These are phyloP conservation scores for Pleurotus tuber-regium DNA, from an alignment of 768 basidiomycete species.

Conservation along the genomic window DNA sequence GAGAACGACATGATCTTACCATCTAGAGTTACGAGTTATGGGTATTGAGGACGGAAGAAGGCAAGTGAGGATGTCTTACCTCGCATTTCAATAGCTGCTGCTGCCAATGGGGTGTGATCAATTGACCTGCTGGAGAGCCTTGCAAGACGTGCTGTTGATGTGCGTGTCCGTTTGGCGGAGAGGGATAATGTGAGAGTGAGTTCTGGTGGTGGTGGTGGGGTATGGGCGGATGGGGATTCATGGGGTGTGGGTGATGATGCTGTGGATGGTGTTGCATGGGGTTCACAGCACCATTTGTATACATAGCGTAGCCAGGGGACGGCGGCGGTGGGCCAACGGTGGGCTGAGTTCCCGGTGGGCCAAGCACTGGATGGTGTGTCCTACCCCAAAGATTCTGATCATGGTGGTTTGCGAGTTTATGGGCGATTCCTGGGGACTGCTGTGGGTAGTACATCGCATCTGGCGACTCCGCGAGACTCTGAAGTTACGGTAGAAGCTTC, in stretches of 20 bases:
- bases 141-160: slow-evolving; percentile 57
- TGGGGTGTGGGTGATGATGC: slow-evolving; percentile 47
- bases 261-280: slow-evolving; percentile 62
- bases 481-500: background rate
- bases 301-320: slow-evolving; percentile 74
- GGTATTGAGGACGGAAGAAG: too few species aligned
- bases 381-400: slow-evolving; percentile 75
- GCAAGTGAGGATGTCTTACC: slow-evolving; percentile 47
- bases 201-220: slow-evolving; percentile 78
- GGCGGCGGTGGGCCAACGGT: slow-evolving; percentile 62
- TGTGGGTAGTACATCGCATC: slow-evolving; percentile 83
- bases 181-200: slow-evolving; percentile 74
- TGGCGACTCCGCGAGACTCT: slow-evolving; percentile 14
- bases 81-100: slow-evolving; percentile 91
- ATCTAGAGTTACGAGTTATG: slow-evolving; percentile 45
- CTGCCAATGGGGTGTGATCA: slow-evolving; percentile 86
- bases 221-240: slow-evolving; percentile 46
- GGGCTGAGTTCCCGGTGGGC: slow-evolving; percentile 49
- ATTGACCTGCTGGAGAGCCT: slow-evolving; percentile 61
- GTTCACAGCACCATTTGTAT: slow-evolving; percentile 65
- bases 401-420: slow-evolving; percentile 73
- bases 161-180: slow-evolving; percentile 70
- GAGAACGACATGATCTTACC: slow-evolving; percentile 80
- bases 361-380: slow-evolving; percentile 51
- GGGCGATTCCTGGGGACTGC: slow-evolving; percentile 77